These are phyloP conservation scores for Trichopus zeylanicus DNA, from an alignment of 116 monocot genomes.

Conservation along the genomic window DNA sequence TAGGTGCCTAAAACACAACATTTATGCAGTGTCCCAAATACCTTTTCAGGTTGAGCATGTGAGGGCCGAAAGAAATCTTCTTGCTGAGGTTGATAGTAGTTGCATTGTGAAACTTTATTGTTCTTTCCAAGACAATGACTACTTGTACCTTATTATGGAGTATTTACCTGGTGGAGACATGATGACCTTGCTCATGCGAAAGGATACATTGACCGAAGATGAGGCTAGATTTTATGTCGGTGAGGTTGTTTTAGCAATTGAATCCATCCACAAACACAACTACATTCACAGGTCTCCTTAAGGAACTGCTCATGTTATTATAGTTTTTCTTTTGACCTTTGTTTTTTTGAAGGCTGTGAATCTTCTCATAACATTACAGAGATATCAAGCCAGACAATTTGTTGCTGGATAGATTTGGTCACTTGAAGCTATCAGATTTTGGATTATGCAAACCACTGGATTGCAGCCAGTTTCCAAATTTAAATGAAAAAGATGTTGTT, in stretches of 20 bases:
- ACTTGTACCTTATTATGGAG: slow-evolving; percentile 79
- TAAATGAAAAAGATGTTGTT: slow-evolving; percentile 41
- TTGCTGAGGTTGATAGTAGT: slow-evolving; percentile 64
- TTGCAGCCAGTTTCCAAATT: slow-evolving; percentile 55
- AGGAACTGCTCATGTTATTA: not conserved
- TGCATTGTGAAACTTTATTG: slow-evolving; percentile 70
- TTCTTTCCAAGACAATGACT: slow-evolving; percentile 71
- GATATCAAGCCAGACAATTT: slow-evolving; percentile 89
- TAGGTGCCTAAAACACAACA: not conserved
- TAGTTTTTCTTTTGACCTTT: not conserved
- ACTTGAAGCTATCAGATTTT: slow-evolving; percentile 79
- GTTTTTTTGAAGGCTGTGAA: not conserved
- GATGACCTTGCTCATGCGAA: slow-evolving; percentile 81
- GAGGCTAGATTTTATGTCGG: slow-evolving; percentile 77
- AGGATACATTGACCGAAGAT: slow-evolving; percentile 66
- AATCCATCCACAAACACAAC: slow-evolving; percentile 82
- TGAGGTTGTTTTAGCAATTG: slow-evolving; percentile 61
- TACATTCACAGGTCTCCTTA: slow-evolving; percentile 65
- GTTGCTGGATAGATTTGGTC: slow-evolving; percentile 63
- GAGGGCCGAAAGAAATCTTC: slow-evolving; percentile 73
- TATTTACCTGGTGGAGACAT: slow-evolving; percentile 81
- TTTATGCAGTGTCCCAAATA: not conserved
- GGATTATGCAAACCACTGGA: slow-evolving; percentile 74
- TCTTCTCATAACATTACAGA: slow-evolving; percentile 21
- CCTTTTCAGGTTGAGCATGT: slow-evolving; percentile 68